These are phyloP conservation scores for Lactifluus rugatus DNA, from an alignment of 768 basidiomycete species.

Conservation along the genomic window DNA sequence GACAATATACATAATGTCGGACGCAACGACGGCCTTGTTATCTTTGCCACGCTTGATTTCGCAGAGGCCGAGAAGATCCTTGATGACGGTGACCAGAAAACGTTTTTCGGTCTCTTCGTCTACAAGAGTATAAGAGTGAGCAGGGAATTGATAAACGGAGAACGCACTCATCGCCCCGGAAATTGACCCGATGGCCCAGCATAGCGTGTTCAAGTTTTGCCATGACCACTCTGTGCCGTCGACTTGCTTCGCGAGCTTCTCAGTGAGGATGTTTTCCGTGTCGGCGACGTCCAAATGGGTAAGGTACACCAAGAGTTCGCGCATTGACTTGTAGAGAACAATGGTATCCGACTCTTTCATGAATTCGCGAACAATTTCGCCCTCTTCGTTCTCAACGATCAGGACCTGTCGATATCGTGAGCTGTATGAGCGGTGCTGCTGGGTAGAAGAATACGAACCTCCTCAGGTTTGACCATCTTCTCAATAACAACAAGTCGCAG, in stretches of 20 bases:
- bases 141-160: neutral
- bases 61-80: conserved; percentile 92
- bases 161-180: conserved; percentile 96
- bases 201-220: conserved; percentile 97
- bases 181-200: conserved; percentile 99
- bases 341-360: conserved; percentile 99
- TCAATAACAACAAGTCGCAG: conserved; percentile 93
- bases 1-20: conserved; percentile 97
- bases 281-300: conserved; percentile 95
- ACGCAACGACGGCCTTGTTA: conserved; percentile 98
- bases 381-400: conserved; percentile 98
- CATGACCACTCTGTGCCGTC: conserved; percentile 98
- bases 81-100: conserved; percentile 97
- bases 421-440: conserved; percentile 6
- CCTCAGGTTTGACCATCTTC: conserved; percentile 99
- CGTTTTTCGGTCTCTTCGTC: conserved; percentile 99
- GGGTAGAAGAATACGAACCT: conserved; percentile 42
- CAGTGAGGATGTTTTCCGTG: conserved; percentile 94
- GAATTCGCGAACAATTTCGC: conserved; percentile 98
- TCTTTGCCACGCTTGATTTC: conserved; percentile 99
- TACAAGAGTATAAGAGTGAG: conserved; percentile 25
- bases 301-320: conserved; percentile 93
- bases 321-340: conserved; percentile 97
- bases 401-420: conserved; percentile 53
- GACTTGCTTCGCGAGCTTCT: conserved; percentile 95